Conservation (phyloP, 768 basidiomycete species). For the Cystofilobasidium capitatum region DNA sequence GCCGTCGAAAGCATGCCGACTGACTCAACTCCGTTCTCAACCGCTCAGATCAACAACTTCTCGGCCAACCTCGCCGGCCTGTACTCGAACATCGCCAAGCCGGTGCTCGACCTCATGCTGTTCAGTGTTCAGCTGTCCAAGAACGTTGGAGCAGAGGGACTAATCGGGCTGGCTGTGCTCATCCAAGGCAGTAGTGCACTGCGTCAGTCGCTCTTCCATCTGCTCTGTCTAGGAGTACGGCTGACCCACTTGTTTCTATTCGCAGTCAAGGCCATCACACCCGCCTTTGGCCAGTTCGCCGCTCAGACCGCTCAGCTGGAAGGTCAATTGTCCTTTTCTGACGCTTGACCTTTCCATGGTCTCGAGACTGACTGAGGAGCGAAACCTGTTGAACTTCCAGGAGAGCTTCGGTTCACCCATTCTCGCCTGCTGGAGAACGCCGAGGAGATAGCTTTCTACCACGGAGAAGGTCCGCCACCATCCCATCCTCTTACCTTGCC, state of each 20-base stretch:
- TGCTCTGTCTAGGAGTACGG: not conserved
- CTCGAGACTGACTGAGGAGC: not conserved
- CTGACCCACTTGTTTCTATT: not conserved
- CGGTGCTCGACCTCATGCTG: slow-evolving; percentile 74
- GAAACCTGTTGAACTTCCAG: slow-evolving; percentile 42
- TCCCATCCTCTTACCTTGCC: not conserved
- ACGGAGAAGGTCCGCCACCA: not conserved
- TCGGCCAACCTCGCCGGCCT: slow-evolving; percentile 83
- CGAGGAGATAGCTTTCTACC: slow-evolving; percentile 50
- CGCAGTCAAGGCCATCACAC: slow-evolving; percentile 53
- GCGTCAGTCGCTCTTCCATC: slow-evolving; percentile 45
- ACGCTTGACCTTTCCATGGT: not conserved
- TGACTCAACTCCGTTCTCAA: not conserved
- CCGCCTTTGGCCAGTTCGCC: slow-evolving; percentile 83
- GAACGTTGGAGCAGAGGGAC: slow-evolving; percentile 88
- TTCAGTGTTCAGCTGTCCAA: slow-evolving; percentile 92
- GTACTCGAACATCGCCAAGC: slow-evolving; percentile 85
- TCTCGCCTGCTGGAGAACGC: slow-evolving; percentile 80
- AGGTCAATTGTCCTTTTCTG: not conserved
- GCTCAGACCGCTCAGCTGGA: slow-evolving; percentile 46
- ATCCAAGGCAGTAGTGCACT: slow-evolving; percentile 76
- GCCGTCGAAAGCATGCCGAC: not conserved
- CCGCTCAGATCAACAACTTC: slow-evolving; percentile 75
- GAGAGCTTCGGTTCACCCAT: slow-evolving; percentile 81
- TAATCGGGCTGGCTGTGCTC: slow-evolving; percentile 67